Conservation (phyloP, 257 asterid genomes). For the Solanum habrochaites region DNA sequence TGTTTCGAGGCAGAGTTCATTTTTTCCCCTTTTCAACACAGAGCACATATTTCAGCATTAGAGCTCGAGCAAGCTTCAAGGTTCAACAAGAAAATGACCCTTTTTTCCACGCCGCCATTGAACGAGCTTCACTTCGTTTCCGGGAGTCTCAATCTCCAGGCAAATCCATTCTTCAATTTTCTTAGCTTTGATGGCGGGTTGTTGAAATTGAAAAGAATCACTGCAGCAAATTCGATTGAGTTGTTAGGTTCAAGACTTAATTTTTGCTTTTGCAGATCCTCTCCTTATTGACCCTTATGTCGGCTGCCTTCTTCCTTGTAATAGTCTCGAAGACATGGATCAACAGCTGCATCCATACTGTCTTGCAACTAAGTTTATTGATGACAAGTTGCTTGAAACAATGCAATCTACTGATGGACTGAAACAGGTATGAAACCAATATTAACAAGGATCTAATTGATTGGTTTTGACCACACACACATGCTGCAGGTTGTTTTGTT, state of each 20-base stretch:
- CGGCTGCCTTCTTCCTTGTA: slow-evolving; percentile 48
- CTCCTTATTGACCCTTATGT: slow-evolving; percentile 65
- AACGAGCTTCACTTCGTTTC: slow-evolving; percentile 51
- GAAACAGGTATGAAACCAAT: slow-evolving; percentile 43
- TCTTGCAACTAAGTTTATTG: slow-evolving; percentile 66
- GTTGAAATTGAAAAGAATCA: background rate
- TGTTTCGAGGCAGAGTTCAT: background rate
- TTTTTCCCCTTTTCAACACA: background rate
- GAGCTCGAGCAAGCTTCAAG: slow-evolving; percentile 9
- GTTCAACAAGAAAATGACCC: slow-evolving; percentile 7
- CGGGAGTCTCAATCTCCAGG: slow-evolving; percentile 68
- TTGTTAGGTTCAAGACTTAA: background rate
- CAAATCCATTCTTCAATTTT: background rate
- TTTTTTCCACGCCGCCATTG: slow-evolving; percentile 25
- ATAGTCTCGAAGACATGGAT: slow-evolving; percentile 14
- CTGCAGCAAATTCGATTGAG: background rate
- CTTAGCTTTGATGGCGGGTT: background rate
- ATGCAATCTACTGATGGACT: slow-evolving; percentile 35
- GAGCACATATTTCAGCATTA: background rate
- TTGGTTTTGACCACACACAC: slow-evolving; percentile 10
- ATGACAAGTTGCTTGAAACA: slow-evolving; percentile 45
- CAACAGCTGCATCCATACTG: slow-evolving; percentile 43
- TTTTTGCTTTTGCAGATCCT: slow-evolving; percentile 41
- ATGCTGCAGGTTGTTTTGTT: slow-evolving; percentile 60
- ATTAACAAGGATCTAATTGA: background rate